A percentile compares a stretch with the other conserved stretches of the same genome.
phyloP scores from a whole-genome alignment of 192 early-diverging fungal species.

The Phycomyces blakesleeanus region DNA sequence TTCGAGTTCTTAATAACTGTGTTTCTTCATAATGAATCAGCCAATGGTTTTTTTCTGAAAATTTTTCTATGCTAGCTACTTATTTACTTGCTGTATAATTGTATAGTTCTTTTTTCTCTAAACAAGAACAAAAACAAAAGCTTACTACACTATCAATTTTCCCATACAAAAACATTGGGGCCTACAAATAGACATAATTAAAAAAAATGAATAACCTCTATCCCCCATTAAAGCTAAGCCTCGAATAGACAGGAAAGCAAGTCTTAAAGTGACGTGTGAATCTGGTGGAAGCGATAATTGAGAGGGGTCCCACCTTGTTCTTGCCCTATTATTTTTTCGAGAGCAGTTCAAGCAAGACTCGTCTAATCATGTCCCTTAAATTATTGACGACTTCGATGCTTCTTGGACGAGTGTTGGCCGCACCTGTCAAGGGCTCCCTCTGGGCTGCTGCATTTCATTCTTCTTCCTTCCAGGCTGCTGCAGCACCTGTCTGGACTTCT shows the following conservation, averaged over 20 bases:
- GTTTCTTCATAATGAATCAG: too few relatives aligned
- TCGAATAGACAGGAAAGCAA: too few relatives aligned
- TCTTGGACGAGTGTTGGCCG: neutral
- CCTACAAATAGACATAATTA: neutral
- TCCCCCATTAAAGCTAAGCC: too few relatives aligned
- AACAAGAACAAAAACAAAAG: neutral
- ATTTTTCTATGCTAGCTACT: too few relatives aligned
- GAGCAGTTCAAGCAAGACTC: too few relatives aligned
- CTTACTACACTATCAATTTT: neutral
- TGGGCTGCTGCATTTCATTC: conserved; percentile 22
- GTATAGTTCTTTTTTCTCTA: neutral
- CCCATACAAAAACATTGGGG: neutral
- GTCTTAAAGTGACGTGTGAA: too few relatives aligned
- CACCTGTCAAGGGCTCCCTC: neutral
- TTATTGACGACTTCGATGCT: neutral
- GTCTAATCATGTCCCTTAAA: neutral
- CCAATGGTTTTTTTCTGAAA: too few relatives aligned
- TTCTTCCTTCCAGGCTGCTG: conserved; percentile 23
- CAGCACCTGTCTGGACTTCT: conserved; percentile 26
- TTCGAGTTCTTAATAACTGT: too few relatives aligned
- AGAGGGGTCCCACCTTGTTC: neutral
- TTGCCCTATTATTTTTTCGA: too few relatives aligned
- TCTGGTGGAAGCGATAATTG: too few relatives aligned
- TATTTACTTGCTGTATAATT: neutral
- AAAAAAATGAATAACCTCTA: neutral